Evolutionary conservation across 306 rosid genomes (phyloP).

Genomic region (Astragalus membranaceus): DNA sequence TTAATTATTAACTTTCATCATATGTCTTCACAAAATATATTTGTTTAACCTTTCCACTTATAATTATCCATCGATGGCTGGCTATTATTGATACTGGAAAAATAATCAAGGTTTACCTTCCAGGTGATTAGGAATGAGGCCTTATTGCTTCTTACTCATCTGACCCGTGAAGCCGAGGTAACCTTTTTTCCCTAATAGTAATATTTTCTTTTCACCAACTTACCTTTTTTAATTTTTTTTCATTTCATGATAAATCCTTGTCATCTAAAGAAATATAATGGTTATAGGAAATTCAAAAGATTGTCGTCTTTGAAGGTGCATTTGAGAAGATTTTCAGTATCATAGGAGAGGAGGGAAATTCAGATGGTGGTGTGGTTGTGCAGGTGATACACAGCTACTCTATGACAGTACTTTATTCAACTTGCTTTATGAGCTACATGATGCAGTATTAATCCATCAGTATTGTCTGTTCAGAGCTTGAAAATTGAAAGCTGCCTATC

Average conservation of each 20-base stretch:
- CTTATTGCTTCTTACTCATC: slow-evolving; percentile 74
- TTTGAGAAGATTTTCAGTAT: slow-evolving; percentile 92
- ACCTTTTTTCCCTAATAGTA: slow-evolving; percentile 18
- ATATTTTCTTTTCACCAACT: slow-evolving; percentile 2
- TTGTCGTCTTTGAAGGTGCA: slow-evolving; percentile 95
- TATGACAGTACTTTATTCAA: neutral
- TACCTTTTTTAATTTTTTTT: neutral
- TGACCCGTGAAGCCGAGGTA: slow-evolving; percentile 97
- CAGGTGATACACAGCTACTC: slow-evolving; percentile 52
- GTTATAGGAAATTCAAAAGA: slow-evolving; percentile 94
- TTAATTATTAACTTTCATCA: neutral
- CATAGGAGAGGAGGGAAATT: slow-evolving; percentile 85
- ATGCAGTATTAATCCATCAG: neutral
- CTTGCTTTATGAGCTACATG: slow-evolving; percentile 7
- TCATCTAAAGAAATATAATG: slow-evolving; percentile 22
- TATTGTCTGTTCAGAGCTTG: neutral
- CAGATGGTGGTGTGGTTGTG: slow-evolving; percentile 97
- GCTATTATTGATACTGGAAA: slow-evolving; percentile 4
- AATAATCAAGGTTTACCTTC: slow-evolving; percentile 22
- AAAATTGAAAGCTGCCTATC: neutral
- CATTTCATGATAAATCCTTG: neutral
- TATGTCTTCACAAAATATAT: neutral
- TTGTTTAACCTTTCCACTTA: neutral
- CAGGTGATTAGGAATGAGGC: slow-evolving; percentile 97
- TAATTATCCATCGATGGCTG: neutral